Evolutionary conservation across 768 basidiomycete genomes (phyloP).

Genomic region (Artomyces pyxidatus): DNA sequence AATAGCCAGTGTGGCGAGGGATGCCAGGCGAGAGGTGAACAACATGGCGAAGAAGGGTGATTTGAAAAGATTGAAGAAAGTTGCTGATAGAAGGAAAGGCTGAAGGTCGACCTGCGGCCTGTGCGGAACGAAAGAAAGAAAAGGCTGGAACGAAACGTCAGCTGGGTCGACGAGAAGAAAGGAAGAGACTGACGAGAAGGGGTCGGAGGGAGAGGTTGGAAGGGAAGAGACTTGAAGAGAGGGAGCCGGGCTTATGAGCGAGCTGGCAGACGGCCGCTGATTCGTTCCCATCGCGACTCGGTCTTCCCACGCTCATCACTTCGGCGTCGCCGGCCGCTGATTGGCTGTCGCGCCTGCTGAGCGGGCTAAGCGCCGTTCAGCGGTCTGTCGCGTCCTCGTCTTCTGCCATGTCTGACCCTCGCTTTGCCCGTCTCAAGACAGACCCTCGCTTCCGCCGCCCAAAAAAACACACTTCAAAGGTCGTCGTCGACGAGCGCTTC

Average conservation of each 20-base stretch:
- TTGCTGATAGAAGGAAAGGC: conserved; percentile 14
- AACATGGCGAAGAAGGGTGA: conserved; percentile 27
- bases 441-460: conserved; percentile 91
- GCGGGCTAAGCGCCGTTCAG: no score
- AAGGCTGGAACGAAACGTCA: conserved; percentile 6
- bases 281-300: conserved; percentile 1
- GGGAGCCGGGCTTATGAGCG: conserved; percentile 10
- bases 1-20: conserved; percentile 33
- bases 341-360: conserved; percentile 5
- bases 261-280: neutral
- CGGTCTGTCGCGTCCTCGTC: neutral
- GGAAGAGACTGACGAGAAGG: conserved; percentile 8
- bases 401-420: conserved; percentile 61
- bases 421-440: conserved; percentile 79
- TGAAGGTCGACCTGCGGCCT: conserved; percentile 29
- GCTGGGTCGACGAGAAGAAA: conserved; percentile 1
- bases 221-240: conserved; percentile 5
- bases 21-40: conserved; percentile 34
- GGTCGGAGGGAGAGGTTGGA: conserved; percentile 17
- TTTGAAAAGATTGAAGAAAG: conserved; percentile 18
- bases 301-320: neutral
- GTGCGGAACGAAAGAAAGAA: conserved; percentile 9
- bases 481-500: conserved; percentile 90
- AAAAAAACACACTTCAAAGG: conserved; percentile 71
- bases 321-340: neutral